phyloP scores from a whole-genome alignment of 352 stramenopile genomes.

The Pythium angustatum region DNA sequence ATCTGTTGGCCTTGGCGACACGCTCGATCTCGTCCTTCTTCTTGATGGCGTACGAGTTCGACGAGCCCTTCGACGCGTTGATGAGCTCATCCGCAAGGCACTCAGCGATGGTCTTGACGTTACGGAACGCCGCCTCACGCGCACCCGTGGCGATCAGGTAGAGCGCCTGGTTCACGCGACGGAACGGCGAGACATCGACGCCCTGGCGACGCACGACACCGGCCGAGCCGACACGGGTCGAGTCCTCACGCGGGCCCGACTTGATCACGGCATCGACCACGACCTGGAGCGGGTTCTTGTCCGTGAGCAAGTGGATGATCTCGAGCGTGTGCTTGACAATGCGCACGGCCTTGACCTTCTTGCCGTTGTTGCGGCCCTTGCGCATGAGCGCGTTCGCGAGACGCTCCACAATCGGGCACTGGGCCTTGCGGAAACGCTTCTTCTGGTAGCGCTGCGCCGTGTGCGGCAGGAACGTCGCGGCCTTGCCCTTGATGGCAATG shows the following conservation, averaged over 20 bases:
- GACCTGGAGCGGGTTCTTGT: slow-evolving; percentile 99
- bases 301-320: slow-evolving; percentile 99
- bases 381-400: slow-evolving; percentile 98
- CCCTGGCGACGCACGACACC: slow-evolving; percentile 99
- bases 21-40: slow-evolving; percentile 99
- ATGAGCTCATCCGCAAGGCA: slow-evolving; percentile 99
- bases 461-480: slow-evolving; percentile 98
- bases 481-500: slow-evolving; percentile 98
- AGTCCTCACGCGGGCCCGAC: slow-evolving; percentile 98
- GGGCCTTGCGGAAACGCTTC: slow-evolving; percentile 99
- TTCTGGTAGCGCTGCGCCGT: slow-evolving; percentile 99
- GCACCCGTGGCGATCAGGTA: slow-evolving; percentile 98
- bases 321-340: slow-evolving; percentile 99
- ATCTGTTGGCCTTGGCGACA: slow-evolving; percentile 99
- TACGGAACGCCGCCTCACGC: slow-evolving; percentile 98
- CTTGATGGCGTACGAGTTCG: slow-evolving; percentile 99
- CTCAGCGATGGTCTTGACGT: slow-evolving; percentile 99
- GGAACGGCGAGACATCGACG: slow-evolving; percentile 99
- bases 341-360: slow-evolving; percentile 99
- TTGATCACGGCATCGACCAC: slow-evolving; percentile 91
- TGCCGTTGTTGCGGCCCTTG: slow-evolving; percentile 98
- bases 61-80: slow-evolving; percentile 99
- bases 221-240: slow-evolving; percentile 98
- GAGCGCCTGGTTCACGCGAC: slow-evolving; percentile 98
- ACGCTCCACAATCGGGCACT: slow-evolving; percentile 99